Conservation (phyloP, 768 basidiomycete species). For the Collybia mongolica region DNA sequence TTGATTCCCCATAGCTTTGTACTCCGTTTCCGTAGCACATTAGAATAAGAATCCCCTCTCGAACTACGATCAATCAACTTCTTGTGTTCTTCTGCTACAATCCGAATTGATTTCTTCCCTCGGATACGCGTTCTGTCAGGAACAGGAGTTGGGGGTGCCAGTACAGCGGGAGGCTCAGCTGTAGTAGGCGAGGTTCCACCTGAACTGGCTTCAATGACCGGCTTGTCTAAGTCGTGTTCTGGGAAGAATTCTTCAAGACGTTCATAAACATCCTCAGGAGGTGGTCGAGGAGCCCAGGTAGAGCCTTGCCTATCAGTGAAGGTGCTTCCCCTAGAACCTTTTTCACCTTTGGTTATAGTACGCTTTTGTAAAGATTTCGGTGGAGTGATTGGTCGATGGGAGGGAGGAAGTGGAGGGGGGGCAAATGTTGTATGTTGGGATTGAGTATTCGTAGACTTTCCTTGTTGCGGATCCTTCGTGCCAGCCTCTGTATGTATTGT, state of each 20-base stretch:
- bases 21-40: constrained; percentile 72
- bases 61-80: constrained; percentile 70
- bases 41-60: constrained; percentile 50
- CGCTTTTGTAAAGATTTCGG: constrained; percentile 22
- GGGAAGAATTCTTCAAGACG: constrained; percentile 95
- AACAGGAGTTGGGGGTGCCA: constrained; percentile 32
- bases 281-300: constrained; percentile 89
- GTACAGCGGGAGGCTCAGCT: constrained; percentile 46
- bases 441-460: constrained; percentile 5
- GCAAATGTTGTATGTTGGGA: constrained; percentile 18
- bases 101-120: constrained; percentile 89
- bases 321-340: constrained; percentile 44
- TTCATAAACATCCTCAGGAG: constrained; percentile 90
- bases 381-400: constrained; percentile 19
- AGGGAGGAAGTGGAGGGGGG: constrained; percentile 18
- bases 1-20: constrained; percentile 96
- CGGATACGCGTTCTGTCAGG: constrained; percentile 44
- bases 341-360: constrained; percentile 26
- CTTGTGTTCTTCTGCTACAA: constrained; percentile 89
- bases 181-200: constrained; percentile 78
- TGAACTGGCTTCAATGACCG: constrained; percentile 84
- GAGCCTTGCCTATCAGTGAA: constrained; percentile 63
- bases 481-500: constrained; percentile 41
- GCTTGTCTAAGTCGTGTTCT: constrained; percentile 92
- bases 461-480: constrained; percentile 8